Evolutionary conservation across 352 stramenopile genomes (phyloP), one percentile per base, ranked within the genome.

Genomic region (Phytophthora sp.): DNA sequence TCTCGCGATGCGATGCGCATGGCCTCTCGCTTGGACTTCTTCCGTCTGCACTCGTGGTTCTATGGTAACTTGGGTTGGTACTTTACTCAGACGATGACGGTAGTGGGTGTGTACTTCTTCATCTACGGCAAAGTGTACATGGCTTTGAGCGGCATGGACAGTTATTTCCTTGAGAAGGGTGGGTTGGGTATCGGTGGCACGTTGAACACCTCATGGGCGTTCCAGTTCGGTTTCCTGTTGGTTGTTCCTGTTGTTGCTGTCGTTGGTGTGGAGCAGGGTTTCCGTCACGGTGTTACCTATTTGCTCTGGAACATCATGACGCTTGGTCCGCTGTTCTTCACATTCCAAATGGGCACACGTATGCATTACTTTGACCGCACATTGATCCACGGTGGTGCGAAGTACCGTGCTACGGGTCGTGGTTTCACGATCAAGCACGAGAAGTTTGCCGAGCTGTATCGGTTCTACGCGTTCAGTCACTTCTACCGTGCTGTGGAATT

Each of bases 371-470:
- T 99, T 76, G 93, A 98, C 47, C 97, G 98, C 63, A 99, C 97
- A 21, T 83, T 99, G 71, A 85, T 99, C 27, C 97, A 99, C 62
- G 97, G 97, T 64, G 97, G 97, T 69, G 97, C 97, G 3, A 99
- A 98, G 79, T 99, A 99, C 71, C 91, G 97, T 41, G 93, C 97
- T 11, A 99, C 97, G 7, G 97, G 97, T 74, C 92, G 97, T 91
- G 97, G 97, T 56, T 99, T 99, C 83, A 98, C 98, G 21, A 99
- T 98, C 60, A 98, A 98, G 75, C 97, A 99, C 79, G 97, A 98
- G 53, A 91, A 93, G 35, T 99, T 99, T 72, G 97, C 98, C 23
- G 97, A 99, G 63, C 81, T 99, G 7, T 99, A 91, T 69, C 93
- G 97, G 7, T 99, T 99, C 79, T 99, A 99, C 75, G 97, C 97